Evolutionary conservation across 371 early-diverging fungal genomes (phyloP).

Genomic region (Actinomortierella ambigua): DNA sequence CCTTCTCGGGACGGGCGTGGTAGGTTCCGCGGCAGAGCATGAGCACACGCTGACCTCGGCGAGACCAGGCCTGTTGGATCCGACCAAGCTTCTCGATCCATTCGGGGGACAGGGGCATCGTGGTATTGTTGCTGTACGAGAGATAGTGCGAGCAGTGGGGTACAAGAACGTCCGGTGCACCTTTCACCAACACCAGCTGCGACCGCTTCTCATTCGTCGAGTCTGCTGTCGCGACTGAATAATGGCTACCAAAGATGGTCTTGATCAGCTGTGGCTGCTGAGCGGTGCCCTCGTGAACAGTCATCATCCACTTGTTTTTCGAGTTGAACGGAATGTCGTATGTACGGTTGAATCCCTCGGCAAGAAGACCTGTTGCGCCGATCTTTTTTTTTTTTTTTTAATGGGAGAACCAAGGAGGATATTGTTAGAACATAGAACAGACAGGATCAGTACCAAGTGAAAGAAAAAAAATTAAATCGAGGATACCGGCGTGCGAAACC

Average conservation of each 20-base stretch:
- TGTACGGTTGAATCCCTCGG: too few species aligned
- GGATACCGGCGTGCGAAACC: too few species aligned
- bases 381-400: too few species aligned
- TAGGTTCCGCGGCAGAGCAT: too few species aligned
- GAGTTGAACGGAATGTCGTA: conserved; percentile 72
- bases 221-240: conserved; percentile 11
- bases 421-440: conserved; percentile 21
- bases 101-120: too few species aligned
- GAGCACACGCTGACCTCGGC: conserved; percentile 67
- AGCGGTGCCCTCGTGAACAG: conserved; percentile 47
- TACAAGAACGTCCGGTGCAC: conserved; percentile 80
- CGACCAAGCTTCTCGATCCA: too few species aligned
- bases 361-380: too few species aligned
- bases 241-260: conserved; percentile 33
- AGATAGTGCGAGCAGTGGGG: conserved; percentile 52
- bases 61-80: conserved; percentile 66
- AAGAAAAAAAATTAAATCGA: conserved; percentile 5
- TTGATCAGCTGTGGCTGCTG: conserved; percentile 32
- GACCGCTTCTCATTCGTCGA: too few species aligned
- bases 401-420: conserved; percentile 19
- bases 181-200: conserved; percentile 70
- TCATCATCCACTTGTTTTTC: conserved; percentile 74
- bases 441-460: too few species aligned
- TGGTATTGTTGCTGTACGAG: conserved; percentile 48
- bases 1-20: too few species aligned